phyloP scores from a whole-genome alignment of 352 stramenopile species.

The Phytophthora brassicae region DNA sequence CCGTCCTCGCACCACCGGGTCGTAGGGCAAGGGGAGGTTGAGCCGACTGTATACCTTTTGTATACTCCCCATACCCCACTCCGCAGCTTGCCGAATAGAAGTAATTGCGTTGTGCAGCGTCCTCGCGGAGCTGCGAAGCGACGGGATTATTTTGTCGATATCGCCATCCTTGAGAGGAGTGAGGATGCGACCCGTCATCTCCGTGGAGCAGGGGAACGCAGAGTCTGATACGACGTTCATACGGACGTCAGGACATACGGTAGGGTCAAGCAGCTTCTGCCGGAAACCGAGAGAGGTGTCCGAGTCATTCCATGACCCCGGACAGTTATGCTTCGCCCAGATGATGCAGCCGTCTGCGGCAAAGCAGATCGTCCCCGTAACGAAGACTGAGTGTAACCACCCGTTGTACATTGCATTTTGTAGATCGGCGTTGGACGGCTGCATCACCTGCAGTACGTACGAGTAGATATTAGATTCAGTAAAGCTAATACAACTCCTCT shows the following conservation, averaged over 20 bases:
- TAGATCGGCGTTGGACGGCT: background rate
- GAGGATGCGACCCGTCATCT: too few relatives aligned
- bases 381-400: too few relatives aligned
- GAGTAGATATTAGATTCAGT: background rate
- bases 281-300: background rate
- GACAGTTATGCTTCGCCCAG: conserved; percentile 19
- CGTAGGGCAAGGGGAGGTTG: too few relatives aligned
- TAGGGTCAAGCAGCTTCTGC: background rate
- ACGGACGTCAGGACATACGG: background rate
- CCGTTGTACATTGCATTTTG: background rate
- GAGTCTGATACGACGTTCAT: background rate
- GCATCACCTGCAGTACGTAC: background rate
- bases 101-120: background rate
- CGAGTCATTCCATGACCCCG: background rate
- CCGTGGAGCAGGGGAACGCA: background rate
- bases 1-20: too few relatives aligned
- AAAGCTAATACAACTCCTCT: too few relatives aligned
- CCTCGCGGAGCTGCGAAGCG: background rate
- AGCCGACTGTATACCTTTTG: too few relatives aligned
- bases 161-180: background rate
- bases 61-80: too few relatives aligned
- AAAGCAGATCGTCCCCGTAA: conserved; percentile 11
- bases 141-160: background rate
- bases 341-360: conserved; percentile 6
- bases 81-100: too few relatives aligned